phyloP scores from a whole-genome alignment of 805 yeast species.

The Ogataea glucozyma region DNA sequence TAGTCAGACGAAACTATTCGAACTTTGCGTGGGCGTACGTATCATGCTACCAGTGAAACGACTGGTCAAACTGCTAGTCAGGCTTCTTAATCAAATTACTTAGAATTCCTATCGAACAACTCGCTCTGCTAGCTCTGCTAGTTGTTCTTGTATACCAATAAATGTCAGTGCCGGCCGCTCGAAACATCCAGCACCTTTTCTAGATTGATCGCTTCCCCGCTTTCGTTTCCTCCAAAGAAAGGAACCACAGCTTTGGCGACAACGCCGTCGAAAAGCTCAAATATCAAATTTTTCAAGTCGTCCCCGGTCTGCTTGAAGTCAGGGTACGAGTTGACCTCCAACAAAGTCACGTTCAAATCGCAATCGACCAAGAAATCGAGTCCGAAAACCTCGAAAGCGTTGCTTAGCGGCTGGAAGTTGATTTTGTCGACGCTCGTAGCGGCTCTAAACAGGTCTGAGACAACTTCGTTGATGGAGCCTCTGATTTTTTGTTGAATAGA shows the following conservation, averaged over 20 bases:
- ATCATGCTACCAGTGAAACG: too few species aligned
- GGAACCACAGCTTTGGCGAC: constrained; percentile 52
- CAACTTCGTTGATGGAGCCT: constrained; percentile 57
- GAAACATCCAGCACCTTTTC: constrained; percentile 9
- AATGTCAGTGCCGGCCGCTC: background rate
- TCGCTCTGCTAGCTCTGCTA: background rate
- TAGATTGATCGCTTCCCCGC: constrained; percentile 12
- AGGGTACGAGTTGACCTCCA: constrained; percentile 93
- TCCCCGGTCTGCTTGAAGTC: constrained; percentile 96
- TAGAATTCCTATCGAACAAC: background rate
- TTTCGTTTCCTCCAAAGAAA: constrained; percentile 35
- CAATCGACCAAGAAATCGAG: constrained; percentile 79
- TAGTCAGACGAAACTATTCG: too few species aligned
- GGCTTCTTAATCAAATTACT: too few species aligned
- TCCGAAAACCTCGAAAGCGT: constrained; percentile 87
- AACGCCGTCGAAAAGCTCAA: constrained; percentile 62
- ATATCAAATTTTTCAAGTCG: constrained; percentile 64
- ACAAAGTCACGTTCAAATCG: constrained; percentile 53
- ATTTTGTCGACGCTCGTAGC: constrained; percentile 79
- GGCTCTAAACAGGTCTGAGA: constrained; percentile 74
- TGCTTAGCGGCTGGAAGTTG: constrained; percentile 77
- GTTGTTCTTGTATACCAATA: background rate
- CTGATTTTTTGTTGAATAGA: constrained; percentile 45
- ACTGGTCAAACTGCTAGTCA: too few species aligned
- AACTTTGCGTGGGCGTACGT: too few species aligned